These are phyloP conservation scores for Pachysandra terminalis DNA, from an alignment of 164 flowering plant species.

Conservation along the genomic window DNA sequence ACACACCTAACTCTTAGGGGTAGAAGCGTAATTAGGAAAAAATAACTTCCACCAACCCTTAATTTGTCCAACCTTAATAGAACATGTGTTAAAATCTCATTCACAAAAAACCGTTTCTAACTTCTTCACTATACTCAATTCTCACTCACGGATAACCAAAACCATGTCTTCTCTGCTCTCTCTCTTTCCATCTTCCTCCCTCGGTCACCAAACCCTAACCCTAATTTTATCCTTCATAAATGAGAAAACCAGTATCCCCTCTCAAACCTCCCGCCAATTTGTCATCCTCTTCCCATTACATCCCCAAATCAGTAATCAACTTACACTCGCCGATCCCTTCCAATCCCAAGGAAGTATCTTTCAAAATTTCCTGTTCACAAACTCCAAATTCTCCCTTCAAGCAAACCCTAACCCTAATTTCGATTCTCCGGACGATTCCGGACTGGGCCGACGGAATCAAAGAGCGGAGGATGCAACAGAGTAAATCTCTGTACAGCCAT, in stretches of 20 bases:
- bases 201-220: slow-evolving; percentile 25
- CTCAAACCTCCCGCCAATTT: slow-evolving; percentile 19
- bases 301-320: slow-evolving; percentile 26
- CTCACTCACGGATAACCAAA: background rate
- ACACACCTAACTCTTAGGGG: no score
- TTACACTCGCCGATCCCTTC: slow-evolving; percentile 22
- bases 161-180: slow-evolving; percentile 10
- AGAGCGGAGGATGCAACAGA: slow-evolving; percentile 68
- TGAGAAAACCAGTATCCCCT: slow-evolving; percentile 27
- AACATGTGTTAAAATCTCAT: slow-evolving; percentile 17
- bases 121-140: background rate
- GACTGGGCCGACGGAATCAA: slow-evolving; percentile 77
- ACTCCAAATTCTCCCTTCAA: slow-evolving; percentile 21
- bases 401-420: slow-evolving; percentile 23
- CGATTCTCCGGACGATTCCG: slow-evolving; percentile 53
- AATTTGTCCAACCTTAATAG: background rate
- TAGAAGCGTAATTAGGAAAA: no score
- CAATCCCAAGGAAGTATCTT: slow-evolving; percentile 13
- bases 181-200: slow-evolving; percentile 17
- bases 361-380: slow-evolving; percentile 10
- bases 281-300: slow-evolving; percentile 24
- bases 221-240: slow-evolving; percentile 18
- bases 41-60: background rate
- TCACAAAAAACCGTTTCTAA: slow-evolving; percentile 12
- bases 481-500: slow-evolving; percentile 58